Evolutionary conservation across 2,329 filamentous ascomycete genomes (phyloP).

Genomic region (Tricladium varicosporioides): DNA sequence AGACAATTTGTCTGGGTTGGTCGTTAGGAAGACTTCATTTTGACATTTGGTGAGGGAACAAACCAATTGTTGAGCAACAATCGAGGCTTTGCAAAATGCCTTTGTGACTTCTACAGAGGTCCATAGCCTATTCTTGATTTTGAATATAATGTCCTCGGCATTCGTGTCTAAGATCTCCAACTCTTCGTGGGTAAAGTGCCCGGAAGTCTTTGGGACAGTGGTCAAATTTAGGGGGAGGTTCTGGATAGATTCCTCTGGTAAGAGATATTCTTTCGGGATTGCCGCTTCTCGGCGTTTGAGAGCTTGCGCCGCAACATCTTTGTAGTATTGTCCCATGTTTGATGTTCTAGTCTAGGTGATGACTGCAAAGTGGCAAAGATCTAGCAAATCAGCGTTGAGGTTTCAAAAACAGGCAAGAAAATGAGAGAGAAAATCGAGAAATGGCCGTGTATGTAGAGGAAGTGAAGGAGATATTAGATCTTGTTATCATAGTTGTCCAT

Average conservation of each 20-base stretch:
- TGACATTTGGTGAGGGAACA: not conserved
- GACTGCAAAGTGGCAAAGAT: not conserved
- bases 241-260: conserved; percentile 21
- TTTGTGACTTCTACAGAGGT: conserved; percentile 49
- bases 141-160: conserved; percentile 35
- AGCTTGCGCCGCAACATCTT: conserved; percentile 38
- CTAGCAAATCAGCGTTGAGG: not conserved
- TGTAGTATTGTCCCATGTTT: conserved; percentile 35
- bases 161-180: conserved; percentile 46
- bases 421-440: not conserved
- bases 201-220: conserved; percentile 24
- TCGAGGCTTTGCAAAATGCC: conserved; percentile 53
- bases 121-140: conserved; percentile 40
- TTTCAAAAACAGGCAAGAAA: no score
- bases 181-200: conserved; percentile 39
- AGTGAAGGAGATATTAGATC: not conserved
- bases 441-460: not conserved
- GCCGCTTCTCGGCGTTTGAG: conserved; percentile 34
- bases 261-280: conserved; percentile 31
- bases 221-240: conserved; percentile 29
- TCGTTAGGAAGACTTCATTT: not conserved
- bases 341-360: not conserved
- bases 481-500: not conserved
- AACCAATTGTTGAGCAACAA: conserved; percentile 54
- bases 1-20: conserved; percentile 54